Percentiles rank a stretch among this genome's conserved stretches.
These are phyloP conservation scores for Aspergillus texensis DNA, from an alignment of 2,329 filamentous ascomycete species.

Conservation along the genomic window DNA sequence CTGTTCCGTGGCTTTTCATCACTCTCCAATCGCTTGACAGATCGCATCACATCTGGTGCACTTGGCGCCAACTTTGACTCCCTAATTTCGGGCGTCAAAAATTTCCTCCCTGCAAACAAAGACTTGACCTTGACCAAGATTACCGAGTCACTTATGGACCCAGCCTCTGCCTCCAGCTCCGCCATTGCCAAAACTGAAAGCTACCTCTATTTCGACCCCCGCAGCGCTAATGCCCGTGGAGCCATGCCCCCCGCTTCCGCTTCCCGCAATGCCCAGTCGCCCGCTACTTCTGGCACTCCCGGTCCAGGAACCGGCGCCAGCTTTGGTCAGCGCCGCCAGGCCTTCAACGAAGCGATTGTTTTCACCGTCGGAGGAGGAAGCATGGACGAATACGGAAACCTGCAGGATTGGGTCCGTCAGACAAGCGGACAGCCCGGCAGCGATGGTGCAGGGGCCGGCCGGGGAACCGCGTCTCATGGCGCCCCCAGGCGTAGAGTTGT, in stretches of 20 bases:
- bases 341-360: constrained; percentile 88
- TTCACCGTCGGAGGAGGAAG: constrained; percentile 94
- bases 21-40: constrained; percentile 87
- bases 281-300: constrained; percentile 44
- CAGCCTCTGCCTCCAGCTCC: constrained; percentile 81
- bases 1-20: constrained; percentile 92
- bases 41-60: constrained; percentile 90
- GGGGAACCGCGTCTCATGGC: constrained; percentile 36
- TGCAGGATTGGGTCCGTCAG: constrained; percentile 92
- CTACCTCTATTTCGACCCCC: constrained; percentile 96
- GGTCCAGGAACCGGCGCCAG: constrained; percentile 74
- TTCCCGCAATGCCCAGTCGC: constrained; percentile 46
- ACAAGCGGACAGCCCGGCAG: constrained; percentile 61
- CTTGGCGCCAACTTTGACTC: constrained; percentile 87
- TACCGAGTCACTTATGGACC: constrained; percentile 97
- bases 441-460: constrained; percentile 43
- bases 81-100: constrained; percentile 94
- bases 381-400: constrained; percentile 98
- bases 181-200: constrained; percentile 95
- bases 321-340: constrained; percentile 88
- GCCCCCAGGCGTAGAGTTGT: constrained; percentile 78
- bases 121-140: constrained; percentile 98
- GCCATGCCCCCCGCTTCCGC: constrained; percentile 81
- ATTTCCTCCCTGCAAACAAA: constrained; percentile 93
- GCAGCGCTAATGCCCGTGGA: constrained; percentile 88